Evolutionary conservation across 148 eudicot species (phyloP).

Genomic region (Vaccinium corymbosum): DNA sequence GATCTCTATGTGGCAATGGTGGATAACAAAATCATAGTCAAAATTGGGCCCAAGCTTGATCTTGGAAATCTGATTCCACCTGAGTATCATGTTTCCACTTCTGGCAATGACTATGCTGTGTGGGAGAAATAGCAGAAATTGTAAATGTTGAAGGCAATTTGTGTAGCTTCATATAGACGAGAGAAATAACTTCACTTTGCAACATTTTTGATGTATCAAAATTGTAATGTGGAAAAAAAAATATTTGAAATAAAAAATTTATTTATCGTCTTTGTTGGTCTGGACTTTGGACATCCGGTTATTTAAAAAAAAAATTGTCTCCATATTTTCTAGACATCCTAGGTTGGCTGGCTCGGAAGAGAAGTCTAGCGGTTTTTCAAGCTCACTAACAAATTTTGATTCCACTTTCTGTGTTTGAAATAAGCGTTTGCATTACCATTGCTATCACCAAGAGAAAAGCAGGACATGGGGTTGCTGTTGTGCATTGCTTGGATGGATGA

Average conservation of each 20-base stretch:
- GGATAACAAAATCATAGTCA: constrained; percentile 39
- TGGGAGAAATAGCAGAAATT: constrained; percentile 37
- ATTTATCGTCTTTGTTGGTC: too few relatives aligned
- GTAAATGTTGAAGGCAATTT: not conserved
- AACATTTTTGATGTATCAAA: not conserved
- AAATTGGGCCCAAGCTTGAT: constrained; percentile 49
- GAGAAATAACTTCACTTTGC: not conserved
- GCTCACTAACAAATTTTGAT: too few relatives aligned
- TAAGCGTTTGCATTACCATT: not conserved
- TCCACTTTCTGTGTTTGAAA: too few relatives aligned
- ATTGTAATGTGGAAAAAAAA: not conserved
- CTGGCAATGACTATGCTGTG: constrained; percentile 46
- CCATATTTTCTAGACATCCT: too few relatives aligned
- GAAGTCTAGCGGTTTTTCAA: too few relatives aligned
- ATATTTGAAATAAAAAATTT: too few relatives aligned
- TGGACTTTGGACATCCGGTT: too few relatives aligned
- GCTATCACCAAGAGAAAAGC: not conserved
- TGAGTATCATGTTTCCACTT: constrained; percentile 32
- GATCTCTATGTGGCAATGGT: constrained; percentile 60
- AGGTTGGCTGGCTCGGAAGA: too few relatives aligned
- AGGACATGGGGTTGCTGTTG: too few relatives aligned
- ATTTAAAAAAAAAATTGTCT: not conserved
- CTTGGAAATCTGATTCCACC: constrained; percentile 51
- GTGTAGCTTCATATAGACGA: not conserved
- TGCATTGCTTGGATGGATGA: too few relatives aligned